Evolutionary conservation across 2,329 filamentous ascomycete genomes (phyloP).

Genomic region (Penicillium occitanis): DNA sequence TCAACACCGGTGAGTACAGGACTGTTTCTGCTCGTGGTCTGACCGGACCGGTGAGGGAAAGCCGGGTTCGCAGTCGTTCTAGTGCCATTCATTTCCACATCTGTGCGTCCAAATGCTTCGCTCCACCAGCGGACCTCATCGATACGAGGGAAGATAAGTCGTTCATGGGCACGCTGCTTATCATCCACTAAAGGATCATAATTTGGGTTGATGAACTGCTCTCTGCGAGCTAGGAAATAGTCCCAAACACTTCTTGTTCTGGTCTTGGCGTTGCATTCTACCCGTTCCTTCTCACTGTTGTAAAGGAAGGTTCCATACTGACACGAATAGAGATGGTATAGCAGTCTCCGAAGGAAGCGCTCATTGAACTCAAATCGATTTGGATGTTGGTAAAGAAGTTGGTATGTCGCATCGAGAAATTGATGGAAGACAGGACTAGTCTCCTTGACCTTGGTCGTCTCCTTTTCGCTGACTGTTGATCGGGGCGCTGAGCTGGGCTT

Average conservation of each 20-base stretch:
- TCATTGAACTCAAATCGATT: slow-evolving; percentile 96
- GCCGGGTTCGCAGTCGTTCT: slow-evolving; percentile 47
- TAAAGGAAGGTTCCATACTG: slow-evolving; percentile 97
- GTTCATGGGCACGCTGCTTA: slow-evolving; percentile 72
- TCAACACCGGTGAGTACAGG: slow-evolving; percentile 63
- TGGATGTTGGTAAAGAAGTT: slow-evolving; percentile 80
- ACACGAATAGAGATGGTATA: slow-evolving; percentile 93
- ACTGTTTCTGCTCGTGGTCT: slow-evolving; percentile 36
- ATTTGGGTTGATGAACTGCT: slow-evolving; percentile 77
- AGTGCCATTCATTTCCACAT: slow-evolving; percentile 87
- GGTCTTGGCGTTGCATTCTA: slow-evolving; percentile 66
- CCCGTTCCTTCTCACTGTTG: slow-evolving; percentile 87
- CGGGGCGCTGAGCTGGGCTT: slow-evolving; percentile 37
- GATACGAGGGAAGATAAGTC: slow-evolving; percentile 76
- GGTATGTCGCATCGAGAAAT: slow-evolving; percentile 91
- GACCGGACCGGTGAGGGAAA: slow-evolving; percentile 40
- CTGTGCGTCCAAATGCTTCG: slow-evolving; percentile 78
- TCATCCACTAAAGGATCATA: slow-evolving; percentile 78
- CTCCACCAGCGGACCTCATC: slow-evolving; percentile 91
- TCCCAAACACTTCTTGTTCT: slow-evolving; percentile 89
- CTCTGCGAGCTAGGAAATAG: slow-evolving; percentile 79
- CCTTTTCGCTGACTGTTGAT: slow-evolving; percentile 53
- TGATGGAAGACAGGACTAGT: slow-evolving; percentile 97
- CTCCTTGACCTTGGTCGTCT: slow-evolving; percentile 77
- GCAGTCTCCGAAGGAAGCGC: slow-evolving; percentile 79